These are phyloP conservation scores for Globisporangium takayamanum DNA, from an alignment of 352 stramenopile species.

Conservation along the genomic window DNA sequence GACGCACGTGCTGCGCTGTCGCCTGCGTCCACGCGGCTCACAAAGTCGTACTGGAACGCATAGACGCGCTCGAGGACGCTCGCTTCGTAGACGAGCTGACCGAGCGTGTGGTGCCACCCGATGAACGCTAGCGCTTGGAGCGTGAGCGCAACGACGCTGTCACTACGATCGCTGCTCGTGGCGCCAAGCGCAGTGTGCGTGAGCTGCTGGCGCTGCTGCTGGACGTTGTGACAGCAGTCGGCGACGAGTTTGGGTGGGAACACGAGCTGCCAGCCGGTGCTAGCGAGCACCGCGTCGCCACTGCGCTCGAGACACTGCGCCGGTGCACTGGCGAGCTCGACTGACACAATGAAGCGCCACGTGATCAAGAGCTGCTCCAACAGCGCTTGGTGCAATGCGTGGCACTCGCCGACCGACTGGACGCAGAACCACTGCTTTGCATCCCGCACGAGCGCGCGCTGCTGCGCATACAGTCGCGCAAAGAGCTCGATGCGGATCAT, in stretches of 20 bases:
- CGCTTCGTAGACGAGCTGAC: constrained; percentile 32
- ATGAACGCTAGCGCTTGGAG: constrained; percentile 21
- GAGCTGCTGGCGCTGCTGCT: background rate
- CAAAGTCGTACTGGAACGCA: constrained; percentile 37
- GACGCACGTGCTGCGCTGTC: constrained; percentile 15
- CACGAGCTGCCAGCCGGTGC: constrained; percentile 31
- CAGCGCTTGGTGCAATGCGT: constrained; percentile 31
- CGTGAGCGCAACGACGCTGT: constrained; percentile 11
- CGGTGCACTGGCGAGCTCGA: constrained; percentile 23
- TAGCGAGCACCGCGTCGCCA: constrained; percentile 18
- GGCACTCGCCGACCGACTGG: constrained; percentile 22
- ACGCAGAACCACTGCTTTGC: constrained; percentile 34
- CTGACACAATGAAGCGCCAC: constrained; percentile 37
- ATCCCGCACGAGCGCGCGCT: constrained; percentile 19
- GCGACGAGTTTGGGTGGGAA: constrained; percentile 21
- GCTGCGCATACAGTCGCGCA: constrained; percentile 10
- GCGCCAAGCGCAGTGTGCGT: background rate
- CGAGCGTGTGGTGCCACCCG: constrained; percentile 32
- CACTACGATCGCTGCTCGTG: background rate
- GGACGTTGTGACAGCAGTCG: constrained; percentile 20
- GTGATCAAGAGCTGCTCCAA: constrained; percentile 35
- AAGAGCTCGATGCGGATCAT: constrained; percentile 16
- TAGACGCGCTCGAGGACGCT: constrained; percentile 35
- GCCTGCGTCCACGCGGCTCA: constrained; percentile 14
- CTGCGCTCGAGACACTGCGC: constrained; percentile 26